Evolutionary conservation across 2,329 filamentous ascomycete genomes (phyloP).

Genomic region (Lasiodiplodia hormozganensis): DNA sequence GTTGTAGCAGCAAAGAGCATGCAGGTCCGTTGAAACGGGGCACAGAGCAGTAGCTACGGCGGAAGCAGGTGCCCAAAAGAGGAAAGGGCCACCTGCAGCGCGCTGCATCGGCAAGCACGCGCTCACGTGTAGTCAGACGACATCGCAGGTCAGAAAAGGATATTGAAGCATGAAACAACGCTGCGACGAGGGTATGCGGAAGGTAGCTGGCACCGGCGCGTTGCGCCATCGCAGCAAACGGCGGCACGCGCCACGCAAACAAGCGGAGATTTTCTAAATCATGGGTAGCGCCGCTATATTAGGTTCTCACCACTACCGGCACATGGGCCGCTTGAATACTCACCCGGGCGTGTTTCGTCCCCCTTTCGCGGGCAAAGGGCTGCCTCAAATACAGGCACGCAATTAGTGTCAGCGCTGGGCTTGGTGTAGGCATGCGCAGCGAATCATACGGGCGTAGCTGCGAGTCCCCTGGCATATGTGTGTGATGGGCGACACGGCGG

Average conservation of each 20-base stretch:
- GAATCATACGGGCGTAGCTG: background rate
- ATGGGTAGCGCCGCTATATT: background rate
- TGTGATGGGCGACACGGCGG: background rate
- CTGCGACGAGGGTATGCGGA: conserved; percentile 5
- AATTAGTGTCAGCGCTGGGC: background rate
- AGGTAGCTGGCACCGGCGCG: background rate
- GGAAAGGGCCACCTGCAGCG: conserved; percentile 11
- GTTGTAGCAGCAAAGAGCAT: background rate
- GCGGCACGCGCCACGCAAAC: conserved; percentile 1
- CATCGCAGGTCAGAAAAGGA: background rate
- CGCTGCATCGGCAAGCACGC: background rate
- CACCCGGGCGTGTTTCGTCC: background rate
- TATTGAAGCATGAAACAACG: background rate
- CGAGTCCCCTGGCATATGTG: background rate
- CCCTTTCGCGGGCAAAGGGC: background rate
- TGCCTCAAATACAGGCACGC: background rate
- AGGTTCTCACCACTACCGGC: background rate
- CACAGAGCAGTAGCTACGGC: background rate
- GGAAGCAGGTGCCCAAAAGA: background rate
- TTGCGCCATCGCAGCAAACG: conserved; percentile 3
- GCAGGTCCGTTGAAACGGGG: background rate
- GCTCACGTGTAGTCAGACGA: conserved; percentile 1
- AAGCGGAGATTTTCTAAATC: background rate
- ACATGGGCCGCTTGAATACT: background rate
- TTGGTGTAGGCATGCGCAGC: background rate